Evolutionary conservation across 345 rosid genomes (phyloP), one percentile per base, ranked within the genome.

Genomic region (Angophora floribunda): DNA sequence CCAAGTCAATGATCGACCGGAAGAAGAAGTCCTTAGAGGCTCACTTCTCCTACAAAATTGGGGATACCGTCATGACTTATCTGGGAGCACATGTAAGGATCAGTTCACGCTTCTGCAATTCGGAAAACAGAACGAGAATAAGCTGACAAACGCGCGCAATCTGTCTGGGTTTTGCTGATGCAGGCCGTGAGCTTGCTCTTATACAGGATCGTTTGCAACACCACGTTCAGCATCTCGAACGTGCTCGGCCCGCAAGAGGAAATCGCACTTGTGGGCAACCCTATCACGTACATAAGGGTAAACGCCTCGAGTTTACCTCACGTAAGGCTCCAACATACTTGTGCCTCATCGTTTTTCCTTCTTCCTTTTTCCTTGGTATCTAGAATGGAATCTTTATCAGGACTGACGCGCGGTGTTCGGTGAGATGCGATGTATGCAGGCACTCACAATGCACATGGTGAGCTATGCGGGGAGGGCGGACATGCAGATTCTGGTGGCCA

Each of bases 401-500:
- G 65, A 41, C 19, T 55, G 65, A 57, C 19, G 57, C 17, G 57
- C 22, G 57, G 24, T 53, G 57, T 53, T 53, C 41, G 41, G 41
- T 19, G 57, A 53, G 57, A 53, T 4, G 57, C 9, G 0, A 53
- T 53, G 57, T 4, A 53, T 53, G 57, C 57, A 19, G 57, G 57
- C 57, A 52, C 67, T 95, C 19, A 92, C 94, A 13, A 95, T 95
- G 98, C 95, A 94, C 93, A 93, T 93, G 96, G 87, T 93, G 92
- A 95, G 95, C 91, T 95, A 95, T 85, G 94, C 93, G 12, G 95
- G 94, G 19, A 89, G 88, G 88, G 96, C 95, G 32, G 95, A 95
- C 15, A 86, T 95, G 93, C 98, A 94, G 51, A 51, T 95, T 51
- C 55, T 95, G 88, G 97, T 91, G 82, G 96, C 95, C 19, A 94